Evolutionary conservation across 805 yeast genomes (phyloP), one percentile per base, ranked within the genome.

Genomic region (Candida germanica): DNA sequence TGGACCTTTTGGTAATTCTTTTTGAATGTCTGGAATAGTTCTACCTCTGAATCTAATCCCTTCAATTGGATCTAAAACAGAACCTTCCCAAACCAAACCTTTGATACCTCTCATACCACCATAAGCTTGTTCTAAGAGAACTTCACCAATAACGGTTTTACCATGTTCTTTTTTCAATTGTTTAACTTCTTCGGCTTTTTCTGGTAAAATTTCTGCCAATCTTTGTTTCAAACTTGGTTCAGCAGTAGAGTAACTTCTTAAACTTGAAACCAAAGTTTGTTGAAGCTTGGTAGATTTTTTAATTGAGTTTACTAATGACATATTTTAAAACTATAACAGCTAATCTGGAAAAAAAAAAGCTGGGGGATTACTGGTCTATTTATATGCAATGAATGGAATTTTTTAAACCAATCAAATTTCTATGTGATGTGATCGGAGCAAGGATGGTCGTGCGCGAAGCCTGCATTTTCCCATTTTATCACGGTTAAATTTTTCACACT

Each of bases 151-250:
- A 25, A 67, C 83, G 58, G 85, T 77, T 62, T 80, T 75, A 54
- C 98, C 98, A 66, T 91, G 77, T 57, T 88, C 94, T 64, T 86
- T 75, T 69, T 91, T 88, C 65, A 91, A 80, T 54, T 80, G 77
- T 72, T 83, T 85, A 67, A 93, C 83, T 72, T 88, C 87, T 65
- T 87, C 96, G 52, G 84, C 84, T 73, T 86, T 86, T 56, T 77
- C 88, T 49, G 98, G 98, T 62, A 89, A 78, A 49, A 87, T 73
- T 59, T 87, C 95, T 39, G 88, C 94, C 61, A 93, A 89, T 62
- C 95, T 82, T 69, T 93, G 95, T 69, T 93, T 93, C 55, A 93
- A 76, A 47, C 96, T 81, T 55, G 68, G 68, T 47, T 62, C 66
- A 40, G 66, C 63, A 43, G 66, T 56, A 3, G 47, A 40, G 37